Evolutionary conservation across 192 early-diverging fungal genomes (phyloP).

Genomic region (Spizellomyces sp.): DNA sequence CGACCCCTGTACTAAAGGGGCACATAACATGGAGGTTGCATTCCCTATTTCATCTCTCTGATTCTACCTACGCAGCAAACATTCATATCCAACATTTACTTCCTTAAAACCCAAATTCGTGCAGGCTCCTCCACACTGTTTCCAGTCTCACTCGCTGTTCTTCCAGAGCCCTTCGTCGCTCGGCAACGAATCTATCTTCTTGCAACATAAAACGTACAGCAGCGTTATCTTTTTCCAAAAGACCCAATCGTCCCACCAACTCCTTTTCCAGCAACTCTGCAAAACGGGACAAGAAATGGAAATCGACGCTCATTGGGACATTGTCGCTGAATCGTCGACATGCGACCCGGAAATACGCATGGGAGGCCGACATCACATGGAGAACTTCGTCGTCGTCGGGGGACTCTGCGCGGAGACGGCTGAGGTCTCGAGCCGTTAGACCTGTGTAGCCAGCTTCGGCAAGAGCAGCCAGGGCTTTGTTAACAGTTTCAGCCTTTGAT

Average conservation of each 20-base stretch:
- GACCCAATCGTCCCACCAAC: conserved; percentile 37
- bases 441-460: conserved; percentile 43
- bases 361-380: conserved; percentile 42
- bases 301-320: conserved; percentile 47
- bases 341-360: conserved; percentile 43
- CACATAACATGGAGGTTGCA: too few relatives aligned
- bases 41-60: too few relatives aligned
- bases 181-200: conserved; percentile 41
- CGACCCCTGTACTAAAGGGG: too few relatives aligned
- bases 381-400: conserved; percentile 42
- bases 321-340: conserved; percentile 37
- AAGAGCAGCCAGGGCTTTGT: conserved; percentile 44
- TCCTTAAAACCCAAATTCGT: conserved; percentile 39
- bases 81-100: too few relatives aligned
- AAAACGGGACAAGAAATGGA: conserved; percentile 44
- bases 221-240: conserved; percentile 41
- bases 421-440: conserved; percentile 37
- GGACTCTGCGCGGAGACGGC: conserved; percentile 25
- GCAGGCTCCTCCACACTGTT: conserved; percentile 41
- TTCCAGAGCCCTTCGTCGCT: conserved; percentile 35
- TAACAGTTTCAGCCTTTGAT: conserved; percentile 24
- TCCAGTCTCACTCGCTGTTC: conserved; percentile 41
- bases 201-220: conserved; percentile 33
- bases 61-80: too few relatives aligned
- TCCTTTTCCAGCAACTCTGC: conserved; percentile 47